Conservation (phyloP, 306 rosid species). For the Cicer arietinum region DNA sequence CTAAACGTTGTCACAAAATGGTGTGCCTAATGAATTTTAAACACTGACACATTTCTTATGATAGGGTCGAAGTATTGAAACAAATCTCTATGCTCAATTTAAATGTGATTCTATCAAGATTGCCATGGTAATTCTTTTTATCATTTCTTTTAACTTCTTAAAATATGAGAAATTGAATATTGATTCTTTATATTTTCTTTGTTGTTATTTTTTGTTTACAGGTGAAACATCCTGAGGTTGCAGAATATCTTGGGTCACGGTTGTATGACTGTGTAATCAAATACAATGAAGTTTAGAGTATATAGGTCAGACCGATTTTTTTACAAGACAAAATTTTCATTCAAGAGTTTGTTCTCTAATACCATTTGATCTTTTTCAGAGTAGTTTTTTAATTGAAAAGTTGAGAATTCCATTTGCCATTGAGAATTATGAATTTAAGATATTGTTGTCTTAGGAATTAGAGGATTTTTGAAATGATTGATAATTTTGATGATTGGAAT, state of each 20-base stretch:
- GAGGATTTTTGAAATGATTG: too few relatives aligned
- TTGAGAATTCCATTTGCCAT: too few relatives aligned
- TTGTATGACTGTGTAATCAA: conserved; percentile 89
- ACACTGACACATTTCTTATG: conserved; percentile 38
- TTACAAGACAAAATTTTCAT: not conserved
- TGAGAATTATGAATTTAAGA: too few relatives aligned
- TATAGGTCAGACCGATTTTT: conserved; percentile 37
- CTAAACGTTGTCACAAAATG: not conserved
- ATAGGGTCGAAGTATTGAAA: conserved; percentile 95
- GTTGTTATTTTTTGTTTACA: conserved; percentile 38
- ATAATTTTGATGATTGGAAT: too few relatives aligned
- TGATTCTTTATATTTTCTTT: conserved; percentile 9
- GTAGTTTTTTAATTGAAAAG: too few relatives aligned
- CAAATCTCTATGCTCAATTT: conserved; percentile 88
- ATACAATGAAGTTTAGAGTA: conserved; percentile 66
- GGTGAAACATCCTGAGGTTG: conserved; percentile 96
- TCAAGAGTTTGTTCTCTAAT: not conserved
- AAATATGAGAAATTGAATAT: not conserved
- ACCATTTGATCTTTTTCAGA: not conserved
- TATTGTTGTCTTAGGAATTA: too few relatives aligned
- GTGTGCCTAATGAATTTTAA: not conserved
- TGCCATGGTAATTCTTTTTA: conserved; percentile 70
- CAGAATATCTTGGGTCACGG: conserved; percentile 91
- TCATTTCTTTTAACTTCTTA: not conserved
- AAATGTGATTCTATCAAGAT: conserved; percentile 92